phyloP scores from a whole-genome alignment of 2,329 filamentous ascomycete species.

The Raffaelea ambrosiae region DNA sequence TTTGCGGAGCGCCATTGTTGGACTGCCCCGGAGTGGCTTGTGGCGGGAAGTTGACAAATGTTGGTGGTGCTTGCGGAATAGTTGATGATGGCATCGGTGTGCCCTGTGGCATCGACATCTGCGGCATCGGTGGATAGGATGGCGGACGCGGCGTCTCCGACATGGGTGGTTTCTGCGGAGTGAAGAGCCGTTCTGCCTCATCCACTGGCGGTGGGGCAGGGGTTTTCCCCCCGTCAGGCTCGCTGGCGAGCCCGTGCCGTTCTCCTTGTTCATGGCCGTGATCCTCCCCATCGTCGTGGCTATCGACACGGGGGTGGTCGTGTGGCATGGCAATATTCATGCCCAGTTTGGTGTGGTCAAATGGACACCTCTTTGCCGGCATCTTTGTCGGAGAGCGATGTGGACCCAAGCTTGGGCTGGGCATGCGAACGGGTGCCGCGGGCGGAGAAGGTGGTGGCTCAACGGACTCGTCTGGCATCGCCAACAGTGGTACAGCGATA shows the following conservation, averaged over 20 bases:
- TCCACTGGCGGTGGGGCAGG: neutral
- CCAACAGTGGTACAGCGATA: slow-evolving; percentile 60
- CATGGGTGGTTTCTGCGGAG: slow-evolving; percentile 17
- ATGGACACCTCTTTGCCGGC: slow-evolving; percentile 44
- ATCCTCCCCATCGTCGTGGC: no score
- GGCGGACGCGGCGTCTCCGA: no score
- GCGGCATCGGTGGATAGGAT: neutral
- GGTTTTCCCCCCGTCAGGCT: slow-evolving; percentile 9
- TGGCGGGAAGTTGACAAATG: slow-evolving; percentile 37
- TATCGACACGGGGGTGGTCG: no score
- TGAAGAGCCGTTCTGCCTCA: slow-evolving; percentile 12
- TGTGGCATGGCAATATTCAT: slow-evolving; percentile 1
- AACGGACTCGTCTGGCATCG: slow-evolving; percentile 22
- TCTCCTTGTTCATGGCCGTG: neutral
- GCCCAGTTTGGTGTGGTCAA: slow-evolving; percentile 28
- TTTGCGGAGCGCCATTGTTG: slow-evolving; percentile 37
- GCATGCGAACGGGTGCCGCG: slow-evolving; percentile 47
- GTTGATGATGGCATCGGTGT: slow-evolving; percentile 6
- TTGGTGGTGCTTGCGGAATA: slow-evolving; percentile 21
- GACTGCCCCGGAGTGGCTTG: neutral
- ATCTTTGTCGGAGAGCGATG: slow-evolving; percentile 11
- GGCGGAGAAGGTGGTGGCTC: slow-evolving; percentile 45
- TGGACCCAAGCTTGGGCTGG: slow-evolving; percentile 21
- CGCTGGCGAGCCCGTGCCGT: slow-evolving; percentile 1
- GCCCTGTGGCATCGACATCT: neutral